These are phyloP conservation scores for Lactifluus volemus DNA, from an alignment of 768 basidiomycete genomes.

Conservation along the genomic window DNA sequence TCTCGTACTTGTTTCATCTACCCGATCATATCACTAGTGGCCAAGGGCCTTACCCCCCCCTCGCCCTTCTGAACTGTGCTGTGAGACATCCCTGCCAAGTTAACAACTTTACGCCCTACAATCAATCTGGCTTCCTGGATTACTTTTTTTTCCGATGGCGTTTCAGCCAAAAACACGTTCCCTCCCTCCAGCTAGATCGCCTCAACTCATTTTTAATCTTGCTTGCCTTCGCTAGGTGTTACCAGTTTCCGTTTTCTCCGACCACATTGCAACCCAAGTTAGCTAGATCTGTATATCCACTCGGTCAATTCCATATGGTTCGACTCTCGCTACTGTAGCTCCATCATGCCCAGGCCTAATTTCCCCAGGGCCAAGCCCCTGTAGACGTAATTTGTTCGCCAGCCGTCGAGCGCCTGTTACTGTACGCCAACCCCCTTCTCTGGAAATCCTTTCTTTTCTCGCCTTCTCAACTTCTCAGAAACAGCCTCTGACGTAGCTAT, in stretches of 20 bases:
- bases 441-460: neutral
- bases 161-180: neutral
- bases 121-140: neutral
- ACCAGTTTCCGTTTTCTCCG: neutral
- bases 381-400: constrained; percentile 10
- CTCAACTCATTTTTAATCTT: neutral
- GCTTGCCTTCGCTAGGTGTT: neutral
- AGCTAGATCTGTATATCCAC: neutral
- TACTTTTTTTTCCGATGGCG: neutral
- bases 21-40: neutral
- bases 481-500: constrained; percentile 15
- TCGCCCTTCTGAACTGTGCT: neutral
- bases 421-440: neutral
- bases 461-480: constrained; percentile 1
- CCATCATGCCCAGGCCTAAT: constrained; percentile 7
- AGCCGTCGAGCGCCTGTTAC: constrained; percentile 4
- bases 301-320: neutral
- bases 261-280: neutral
- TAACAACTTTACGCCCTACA: constrained; percentile 2
- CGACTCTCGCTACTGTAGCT: neutral
- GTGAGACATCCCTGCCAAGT: neutral
- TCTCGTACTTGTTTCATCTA: neutral
- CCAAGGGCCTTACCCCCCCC: neutral
- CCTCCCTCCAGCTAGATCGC: neutral
- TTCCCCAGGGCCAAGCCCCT: constrained; percentile 7